These are phyloP conservation scores for Talaromyces thailandensis DNA, from an alignment of 495 filamentous ascomycete genomes.

Conservation along the genomic window DNA sequence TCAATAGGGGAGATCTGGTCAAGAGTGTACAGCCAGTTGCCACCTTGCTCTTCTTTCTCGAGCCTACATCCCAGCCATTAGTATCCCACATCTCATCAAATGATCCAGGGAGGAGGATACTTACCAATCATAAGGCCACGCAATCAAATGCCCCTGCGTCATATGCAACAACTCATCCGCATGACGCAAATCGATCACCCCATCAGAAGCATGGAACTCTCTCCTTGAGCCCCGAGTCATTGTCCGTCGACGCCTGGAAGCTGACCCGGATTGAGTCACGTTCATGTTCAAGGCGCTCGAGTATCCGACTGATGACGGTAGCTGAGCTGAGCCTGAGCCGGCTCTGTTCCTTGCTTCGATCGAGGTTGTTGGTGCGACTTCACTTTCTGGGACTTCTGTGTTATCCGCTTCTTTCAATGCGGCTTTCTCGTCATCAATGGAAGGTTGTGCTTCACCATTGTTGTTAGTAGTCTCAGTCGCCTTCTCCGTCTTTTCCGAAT, in stretches of 20 bases:
- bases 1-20: conserved; percentile 93
- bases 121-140: conserved; percentile 91
- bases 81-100: background rate
- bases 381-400: background rate
- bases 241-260: conserved; percentile 52
- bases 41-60: conserved; percentile 76
- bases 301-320: conserved; percentile 29
- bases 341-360: conserved; percentile 11
- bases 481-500: conserved; percentile 17
- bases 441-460: conserved; percentile 1
- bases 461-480: background rate
- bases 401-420: conserved; percentile 21
- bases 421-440: conserved; percentile 35
- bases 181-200: conserved; percentile 60
- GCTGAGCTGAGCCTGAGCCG: conserved; percentile 19
- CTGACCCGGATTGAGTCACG: conserved; percentile 23
- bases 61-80: conserved; percentile 39
- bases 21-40: conserved; percentile 94
- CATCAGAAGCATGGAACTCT: conserved; percentile 62
- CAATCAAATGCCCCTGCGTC: conserved; percentile 80
- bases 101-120: conserved; percentile 1
- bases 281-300: conserved; percentile 42
- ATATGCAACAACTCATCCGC: conserved; percentile 73
- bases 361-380: background rate
- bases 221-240: conserved; percentile 69